Base-by-base conservation (phyloP, 371 early-diverging fungal genomes). In the Lichtheimia ramosa region DNA sequence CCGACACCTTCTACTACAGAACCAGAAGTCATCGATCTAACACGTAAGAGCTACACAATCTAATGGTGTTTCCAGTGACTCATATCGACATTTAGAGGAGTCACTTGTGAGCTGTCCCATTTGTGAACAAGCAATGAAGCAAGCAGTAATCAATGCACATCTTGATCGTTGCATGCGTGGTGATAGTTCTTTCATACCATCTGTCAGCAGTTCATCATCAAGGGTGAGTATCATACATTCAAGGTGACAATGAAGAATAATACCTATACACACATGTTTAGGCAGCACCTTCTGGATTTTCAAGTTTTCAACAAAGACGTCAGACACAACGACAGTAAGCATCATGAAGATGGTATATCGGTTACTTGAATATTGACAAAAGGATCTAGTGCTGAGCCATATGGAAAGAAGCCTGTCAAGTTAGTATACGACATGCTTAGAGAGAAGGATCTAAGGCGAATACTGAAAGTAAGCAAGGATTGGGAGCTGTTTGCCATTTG, bases 381-480 rank as follows among this genome's bases (percentile, higher is more conserved):
- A 15, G 3, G 27, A 34, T 34, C 34, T 8, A 34, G 34, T 8
- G 34, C 10, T 34, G 34, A 34, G 10, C 34, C 34, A 34, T 34
- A 34, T 8, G 34, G 52, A 8, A 65, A 56, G 23, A 82, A 78
- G 52, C 73, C 76, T 10, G 66, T 74, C 10, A 83, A 80, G 42
- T 21, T 78, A 21, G 71, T 71, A 0, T 80, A 83, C 48, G 64
- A 65, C 16, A 69, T 83, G n/a, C 56, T 74, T 25, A 80, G 69
- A 12, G 79, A 74, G 13, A 75, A 73, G 43, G 71, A 77, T 46
- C 59, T 82, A 27, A 51, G 69, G 18, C 62, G 61, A 43, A 63
- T 71, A 40, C 55, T 82, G 7, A 63, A 64, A 61, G 81, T 77
- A 69, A 15, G 48, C 43, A 18, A 16, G 21, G 13, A 4, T 34